Evolutionary conservation across 2,329 filamentous ascomycete species (phyloP).

Genomic region (Aspergillus caelatus): DNA sequence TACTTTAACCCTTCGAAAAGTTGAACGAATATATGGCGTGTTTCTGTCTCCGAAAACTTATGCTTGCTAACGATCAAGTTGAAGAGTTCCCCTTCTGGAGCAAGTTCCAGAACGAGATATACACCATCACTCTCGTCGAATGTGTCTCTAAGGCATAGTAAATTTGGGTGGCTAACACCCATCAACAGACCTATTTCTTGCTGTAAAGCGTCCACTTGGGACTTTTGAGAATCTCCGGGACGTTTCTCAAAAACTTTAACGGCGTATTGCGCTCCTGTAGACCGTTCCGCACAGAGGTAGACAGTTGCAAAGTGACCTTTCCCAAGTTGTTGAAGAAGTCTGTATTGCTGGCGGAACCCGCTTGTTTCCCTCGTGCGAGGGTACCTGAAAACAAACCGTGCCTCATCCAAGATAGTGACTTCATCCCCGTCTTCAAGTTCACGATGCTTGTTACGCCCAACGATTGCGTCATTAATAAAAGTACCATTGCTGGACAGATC

Average conservation of each 20-base stretch:
- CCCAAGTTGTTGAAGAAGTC: slow-evolving; percentile 79
- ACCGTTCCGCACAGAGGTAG: slow-evolving; percentile 85
- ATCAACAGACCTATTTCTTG: slow-evolving; percentile 96
- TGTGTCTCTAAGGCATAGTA: slow-evolving; percentile 91
- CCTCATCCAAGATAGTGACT: slow-evolving; percentile 81
- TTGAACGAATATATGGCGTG: slow-evolving; percentile 85
- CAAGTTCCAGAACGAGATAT: slow-evolving; percentile 88
- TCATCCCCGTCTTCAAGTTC: slow-evolving; percentile 90
- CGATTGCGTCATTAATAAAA: slow-evolving; percentile 87
- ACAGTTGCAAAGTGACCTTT: slow-evolving; percentile 96
- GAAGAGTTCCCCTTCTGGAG: slow-evolving; percentile 91
- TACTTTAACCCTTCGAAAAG: slow-evolving; percentile 95
- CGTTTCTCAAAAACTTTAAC: slow-evolving; percentile 95
- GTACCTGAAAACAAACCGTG: slow-evolving; percentile 89
- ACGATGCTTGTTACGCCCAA: slow-evolving; percentile 88
- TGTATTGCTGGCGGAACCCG: slow-evolving; percentile 84
- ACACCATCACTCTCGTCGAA: slow-evolving; percentile 91
- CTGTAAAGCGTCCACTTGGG: slow-evolving; percentile 82
- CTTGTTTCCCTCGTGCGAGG: slow-evolving; percentile 74
- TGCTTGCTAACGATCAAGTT: slow-evolving; percentile 91
- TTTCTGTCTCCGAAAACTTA: slow-evolving; percentile 81
- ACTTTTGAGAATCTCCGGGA: slow-evolving; percentile 76
- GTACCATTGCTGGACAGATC: slow-evolving; percentile 96
- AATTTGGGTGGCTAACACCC: slow-evolving; percentile 92
- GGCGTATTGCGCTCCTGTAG: slow-evolving; percentile 78